A percentile compares a stretch with the other conserved stretches of the same genome.
Evolutionary conservation across 176 grass and related monocot genomes (phyloP).

Genomic region (Carex myosuroides): DNA sequence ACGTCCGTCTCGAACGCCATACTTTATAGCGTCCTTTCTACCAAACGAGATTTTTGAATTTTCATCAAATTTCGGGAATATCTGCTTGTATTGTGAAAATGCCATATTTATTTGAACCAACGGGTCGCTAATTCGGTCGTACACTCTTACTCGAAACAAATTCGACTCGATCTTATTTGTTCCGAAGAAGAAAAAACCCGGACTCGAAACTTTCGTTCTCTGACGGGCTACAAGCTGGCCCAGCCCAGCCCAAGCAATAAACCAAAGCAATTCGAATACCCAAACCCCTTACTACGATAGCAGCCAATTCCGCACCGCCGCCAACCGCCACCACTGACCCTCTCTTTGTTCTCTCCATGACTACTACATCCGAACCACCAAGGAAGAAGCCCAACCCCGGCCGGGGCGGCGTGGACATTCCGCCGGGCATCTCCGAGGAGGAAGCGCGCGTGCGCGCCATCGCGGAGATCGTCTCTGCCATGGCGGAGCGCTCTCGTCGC

Average conservation of each 20-base stretch:
- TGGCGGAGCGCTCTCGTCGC: constrained; percentile 85
- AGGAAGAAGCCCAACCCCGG: constrained; percentile 75
- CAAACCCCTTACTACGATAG: neutral
- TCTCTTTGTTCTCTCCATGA: constrained; percentile 7
- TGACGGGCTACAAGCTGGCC: neutral
- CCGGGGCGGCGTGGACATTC: constrained; percentile 62
- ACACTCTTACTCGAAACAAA: too few species aligned
- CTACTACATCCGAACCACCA: constrained; percentile 33
- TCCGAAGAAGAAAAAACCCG: too few species aligned
- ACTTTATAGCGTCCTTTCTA: too few species aligned
- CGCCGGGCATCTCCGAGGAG: constrained; percentile 71
- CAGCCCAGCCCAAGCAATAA: neutral
- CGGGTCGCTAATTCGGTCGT: too few species aligned
- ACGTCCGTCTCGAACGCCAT: too few species aligned
- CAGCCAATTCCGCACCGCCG: neutral
- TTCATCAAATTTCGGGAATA: too few species aligned
- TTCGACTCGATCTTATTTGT: too few species aligned
- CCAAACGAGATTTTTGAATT: too few species aligned
- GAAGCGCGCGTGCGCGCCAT: constrained; percentile 92
- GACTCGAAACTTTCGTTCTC: neutral
- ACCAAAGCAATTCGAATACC: neutral
- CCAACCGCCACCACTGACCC: neutral
- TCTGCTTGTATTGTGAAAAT: too few species aligned
- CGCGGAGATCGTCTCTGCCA: constrained; percentile 89
- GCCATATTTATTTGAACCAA: too few species aligned